These are phyloP conservation scores for Populus hybrid DNA, from an alignment of 441 rosid genomes.

Conservation along the genomic window DNA sequence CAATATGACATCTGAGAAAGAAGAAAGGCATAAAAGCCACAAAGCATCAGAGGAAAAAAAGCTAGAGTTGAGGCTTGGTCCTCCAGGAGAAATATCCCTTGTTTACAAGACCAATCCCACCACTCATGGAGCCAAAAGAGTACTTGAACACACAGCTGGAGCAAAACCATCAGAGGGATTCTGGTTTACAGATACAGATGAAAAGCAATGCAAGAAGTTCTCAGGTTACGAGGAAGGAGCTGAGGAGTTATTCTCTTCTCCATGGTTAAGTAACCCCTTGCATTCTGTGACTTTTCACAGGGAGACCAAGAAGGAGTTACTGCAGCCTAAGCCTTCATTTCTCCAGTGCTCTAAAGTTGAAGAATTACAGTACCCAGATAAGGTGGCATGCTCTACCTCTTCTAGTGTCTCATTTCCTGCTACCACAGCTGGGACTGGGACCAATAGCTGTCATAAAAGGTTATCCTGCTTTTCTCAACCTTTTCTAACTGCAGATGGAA, in stretches of 20 bases:
- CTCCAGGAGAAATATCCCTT: slow-evolving; percentile 50
- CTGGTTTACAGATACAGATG: slow-evolving; percentile 23
- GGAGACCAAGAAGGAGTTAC: neutral
- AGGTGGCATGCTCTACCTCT: slow-evolving; percentile 27
- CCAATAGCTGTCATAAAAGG: slow-evolving; percentile 65
- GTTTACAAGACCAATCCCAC: slow-evolving; percentile 5
- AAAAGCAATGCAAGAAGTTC: slow-evolving; percentile 22
- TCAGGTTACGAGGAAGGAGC: slow-evolving; percentile 12
- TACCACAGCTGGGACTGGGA: slow-evolving; percentile 29
- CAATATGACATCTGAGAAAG: slow-evolving; percentile 4
- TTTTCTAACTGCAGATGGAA: slow-evolving; percentile 2
- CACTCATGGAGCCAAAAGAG: slow-evolving; percentile 36
- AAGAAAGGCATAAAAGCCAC: neutral
- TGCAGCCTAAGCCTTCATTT: slow-evolving; percentile 1
- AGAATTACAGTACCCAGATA: slow-evolving; percentile 27
- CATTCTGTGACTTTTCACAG: neutral
- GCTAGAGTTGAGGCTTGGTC: slow-evolving; percentile 81
- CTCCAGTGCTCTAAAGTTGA: slow-evolving; percentile 19
- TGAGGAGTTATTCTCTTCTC: slow-evolving; percentile 39
- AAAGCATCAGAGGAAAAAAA: slow-evolving; percentile 45
- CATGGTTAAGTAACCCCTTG: slow-evolving; percentile 18
- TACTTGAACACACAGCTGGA: slow-evolving; percentile 14
- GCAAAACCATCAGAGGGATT: slow-evolving; percentile 22
- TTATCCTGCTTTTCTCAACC: slow-evolving; percentile 25
- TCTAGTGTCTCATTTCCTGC: slow-evolving; percentile 27